Conservation (phyloP, 208 protist genomes). For the Borovskyia barvae region DNA sequence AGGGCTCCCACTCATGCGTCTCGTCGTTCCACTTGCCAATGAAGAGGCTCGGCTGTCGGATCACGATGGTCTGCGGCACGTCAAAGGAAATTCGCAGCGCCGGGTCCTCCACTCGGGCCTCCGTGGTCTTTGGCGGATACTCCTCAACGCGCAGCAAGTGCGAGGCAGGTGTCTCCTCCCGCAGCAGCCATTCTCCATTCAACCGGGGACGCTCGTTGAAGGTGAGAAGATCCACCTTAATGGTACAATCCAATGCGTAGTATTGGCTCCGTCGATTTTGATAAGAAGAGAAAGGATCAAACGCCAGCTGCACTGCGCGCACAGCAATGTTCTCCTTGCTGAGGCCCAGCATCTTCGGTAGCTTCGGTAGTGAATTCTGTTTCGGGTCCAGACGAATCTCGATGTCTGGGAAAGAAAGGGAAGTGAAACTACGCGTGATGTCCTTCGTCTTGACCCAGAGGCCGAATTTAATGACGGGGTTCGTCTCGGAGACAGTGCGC, state of each 20-base stretch:
- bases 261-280: conserved; percentile 43
- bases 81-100: conserved; percentile 85
- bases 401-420: conserved; percentile 72
- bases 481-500: conserved; percentile 34
- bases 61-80: conserved; percentile 72
- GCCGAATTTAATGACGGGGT: conserved; percentile 82
- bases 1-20: conserved; percentile 76
- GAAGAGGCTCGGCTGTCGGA: conserved; percentile 79
- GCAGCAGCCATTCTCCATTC: conserved; percentile 77
- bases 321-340: conserved; percentile 89
- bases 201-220: conserved; percentile 75
- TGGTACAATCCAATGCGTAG: conserved; percentile 84
- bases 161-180: conserved; percentile 61
- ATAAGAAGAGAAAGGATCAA: conserved; percentile 76
- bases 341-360: conserved; percentile 84
- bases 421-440: conserved; percentile 81
- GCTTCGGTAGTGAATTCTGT: conserved; percentile 56
- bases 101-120: conserved; percentile 60
- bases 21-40: conserved; percentile 81
- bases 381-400: conserved; percentile 87
- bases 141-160: conserved; percentile 68
- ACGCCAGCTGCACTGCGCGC: conserved; percentile 83
- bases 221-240: conserved; percentile 83
- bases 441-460: conserved; percentile 90
- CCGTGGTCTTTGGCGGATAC: conserved; percentile 70